A percentile compares a stretch with the other conserved stretches of the same genome.
phyloP scores from a whole-genome alignment of 805 yeast genomes.

The Teunomyces tritomae region DNA sequence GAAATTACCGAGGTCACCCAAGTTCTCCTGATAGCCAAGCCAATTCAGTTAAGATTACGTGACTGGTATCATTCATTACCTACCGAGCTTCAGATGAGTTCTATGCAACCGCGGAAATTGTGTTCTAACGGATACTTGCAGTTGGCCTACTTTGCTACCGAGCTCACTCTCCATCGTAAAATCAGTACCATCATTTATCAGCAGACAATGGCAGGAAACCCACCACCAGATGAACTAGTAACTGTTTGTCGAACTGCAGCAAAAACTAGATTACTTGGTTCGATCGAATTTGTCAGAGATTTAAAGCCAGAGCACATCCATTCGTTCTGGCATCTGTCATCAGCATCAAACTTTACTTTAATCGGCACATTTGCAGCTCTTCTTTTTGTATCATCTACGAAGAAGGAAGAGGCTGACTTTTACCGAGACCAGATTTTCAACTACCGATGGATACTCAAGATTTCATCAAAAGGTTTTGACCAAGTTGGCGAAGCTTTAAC shows the following conservation, averaged over 20 bases:
- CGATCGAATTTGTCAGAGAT: slow-evolving; percentile 73
- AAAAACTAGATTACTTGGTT: slow-evolving; percentile 72
- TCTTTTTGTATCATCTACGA: slow-evolving; percentile 58
- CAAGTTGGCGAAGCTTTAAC: slow-evolving; percentile 74
- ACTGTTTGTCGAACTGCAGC: slow-evolving; percentile 83
- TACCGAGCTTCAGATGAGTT: slow-evolving; percentile 57
- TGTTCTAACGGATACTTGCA: slow-evolving; percentile 79
- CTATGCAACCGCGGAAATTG: slow-evolving; percentile 57
- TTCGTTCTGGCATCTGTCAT: slow-evolving; percentile 86
- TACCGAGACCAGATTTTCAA: slow-evolving; percentile 69
- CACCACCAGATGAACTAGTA: slow-evolving; percentile 35
- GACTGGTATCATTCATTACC: slow-evolving; percentile 79
- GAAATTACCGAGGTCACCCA: slow-evolving; percentile 59
- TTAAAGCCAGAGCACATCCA: slow-evolving; percentile 80
- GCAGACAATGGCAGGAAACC: slow-evolving; percentile 29
- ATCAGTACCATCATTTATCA: slow-evolving; percentile 56
- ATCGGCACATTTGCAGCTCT: slow-evolving; percentile 89
- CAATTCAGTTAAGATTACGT: slow-evolving; percentile 66
- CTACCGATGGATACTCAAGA: slow-evolving; percentile 73
- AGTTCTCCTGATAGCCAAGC: slow-evolving; percentile 75
- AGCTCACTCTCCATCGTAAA: slow-evolving; percentile 78
- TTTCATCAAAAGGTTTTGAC: slow-evolving; percentile 71
- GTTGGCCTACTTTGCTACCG: slow-evolving; percentile 85
- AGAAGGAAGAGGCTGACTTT: slow-evolving; percentile 57
- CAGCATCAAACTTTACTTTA: slow-evolving; percentile 73